Percentiles rank a stretch among this genome's conserved stretches.
These are phyloP conservation scores for Psilocybe cyanescens DNA, from an alignment of 768 basidiomycete genomes.

Conservation along the genomic window DNA sequence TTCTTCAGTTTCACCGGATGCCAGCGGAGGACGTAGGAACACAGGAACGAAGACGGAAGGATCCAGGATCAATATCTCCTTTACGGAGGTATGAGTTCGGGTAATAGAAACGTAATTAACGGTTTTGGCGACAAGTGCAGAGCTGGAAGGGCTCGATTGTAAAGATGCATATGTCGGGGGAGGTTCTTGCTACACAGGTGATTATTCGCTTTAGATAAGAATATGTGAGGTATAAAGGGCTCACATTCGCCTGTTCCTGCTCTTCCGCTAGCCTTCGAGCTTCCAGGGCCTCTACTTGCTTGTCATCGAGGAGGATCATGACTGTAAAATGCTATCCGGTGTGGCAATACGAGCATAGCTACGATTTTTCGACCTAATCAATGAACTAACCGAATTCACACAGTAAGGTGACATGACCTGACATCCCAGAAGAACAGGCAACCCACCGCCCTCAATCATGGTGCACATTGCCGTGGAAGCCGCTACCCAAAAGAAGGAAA, in stretches of 20 bases:
- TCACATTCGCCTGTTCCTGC: conserved; percentile 24
- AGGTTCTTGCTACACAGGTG: conserved; percentile 26
- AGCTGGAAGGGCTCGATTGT: conserved; percentile 14
- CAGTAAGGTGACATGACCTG: not conserved
- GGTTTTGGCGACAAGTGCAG: conserved; percentile 20
- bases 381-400: not conserved
- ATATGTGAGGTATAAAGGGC: not conserved
- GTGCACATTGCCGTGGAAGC: too few species aligned
- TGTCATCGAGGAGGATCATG: conserved; percentile 32
- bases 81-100: conserved; percentile 29
- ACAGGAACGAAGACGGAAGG: conserved; percentile 30
- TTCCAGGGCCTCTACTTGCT: conserved; percentile 30
- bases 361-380: not conserved
- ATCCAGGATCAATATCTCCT: conserved; percentile 31
- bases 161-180: conserved; percentile 37
- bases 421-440: not conserved
- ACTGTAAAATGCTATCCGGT: not conserved
- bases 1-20: conserved; percentile 28
- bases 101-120: conserved; percentile 32
- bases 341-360: not conserved
- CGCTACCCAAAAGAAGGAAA: too few species aligned
- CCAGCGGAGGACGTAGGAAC: conserved; percentile 28
- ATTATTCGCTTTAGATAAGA: not conserved
- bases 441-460: not conserved
- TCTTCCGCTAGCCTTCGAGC: conserved; percentile 27